These are phyloP conservation scores for Coniferiporia sulphurascens DNA, from an alignment of 1,284 basidiomycete genomes.

Conservation along the genomic window DNA sequence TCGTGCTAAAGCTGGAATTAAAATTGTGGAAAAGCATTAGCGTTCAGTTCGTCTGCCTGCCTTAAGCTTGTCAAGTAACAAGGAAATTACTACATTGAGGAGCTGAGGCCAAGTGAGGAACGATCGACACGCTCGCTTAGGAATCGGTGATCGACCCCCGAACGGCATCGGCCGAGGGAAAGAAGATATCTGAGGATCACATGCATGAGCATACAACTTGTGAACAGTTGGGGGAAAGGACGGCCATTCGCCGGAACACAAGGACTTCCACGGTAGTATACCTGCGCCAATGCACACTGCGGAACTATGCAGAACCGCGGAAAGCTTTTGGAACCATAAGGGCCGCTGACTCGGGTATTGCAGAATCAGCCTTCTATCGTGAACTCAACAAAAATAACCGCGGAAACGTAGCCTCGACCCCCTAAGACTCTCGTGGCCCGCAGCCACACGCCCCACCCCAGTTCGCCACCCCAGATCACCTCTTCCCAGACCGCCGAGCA, in stretches of 20 bases:
- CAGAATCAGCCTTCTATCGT: not conserved
- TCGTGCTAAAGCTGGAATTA: too few species aligned
- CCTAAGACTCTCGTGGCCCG: not conserved
- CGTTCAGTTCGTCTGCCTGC: too few species aligned
- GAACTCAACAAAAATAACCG: not conserved
- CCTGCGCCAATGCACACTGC: not conserved
- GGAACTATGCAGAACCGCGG: not conserved
- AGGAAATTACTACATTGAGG: not conserved
- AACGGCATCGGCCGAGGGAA: not conserved
- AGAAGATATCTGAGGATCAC: not conserved
- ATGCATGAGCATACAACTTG: not conserved
- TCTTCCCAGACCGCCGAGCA: constrained; percentile 9
- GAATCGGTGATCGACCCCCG: not conserved
- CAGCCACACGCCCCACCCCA: not conserved
- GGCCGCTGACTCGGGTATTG: not conserved
- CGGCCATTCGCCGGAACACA: not conserved
- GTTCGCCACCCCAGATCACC: not conserved
- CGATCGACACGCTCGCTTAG: not conserved
- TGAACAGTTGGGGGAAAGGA: not conserved
- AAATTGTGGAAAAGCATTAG: too few species aligned
- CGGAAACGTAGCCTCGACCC: not conserved
- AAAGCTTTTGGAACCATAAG: not conserved
- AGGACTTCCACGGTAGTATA: not conserved
- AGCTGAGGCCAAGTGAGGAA: not conserved
- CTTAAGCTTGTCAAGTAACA: not conserved